Conservation (phyloP, 345 rosid genomes). For the Bruguiera gymnorhiza region DNA sequence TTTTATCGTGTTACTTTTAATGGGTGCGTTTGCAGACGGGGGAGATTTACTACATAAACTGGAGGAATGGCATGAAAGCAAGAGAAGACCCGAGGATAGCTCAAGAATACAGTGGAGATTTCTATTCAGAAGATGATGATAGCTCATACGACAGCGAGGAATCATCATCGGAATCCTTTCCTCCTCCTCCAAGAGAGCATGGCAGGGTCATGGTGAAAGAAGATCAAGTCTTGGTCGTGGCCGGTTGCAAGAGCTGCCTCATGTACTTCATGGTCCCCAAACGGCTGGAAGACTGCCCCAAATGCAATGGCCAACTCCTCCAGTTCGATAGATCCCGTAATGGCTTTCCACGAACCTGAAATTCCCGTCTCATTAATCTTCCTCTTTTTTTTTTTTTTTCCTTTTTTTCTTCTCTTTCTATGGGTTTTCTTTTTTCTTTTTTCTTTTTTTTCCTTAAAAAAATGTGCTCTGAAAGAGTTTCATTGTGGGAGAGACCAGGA, state of each 20-base stretch:
- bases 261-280: constrained; percentile 95
- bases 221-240: constrained; percentile 70
- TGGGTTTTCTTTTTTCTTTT: neutral
- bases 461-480: constrained; percentile 26
- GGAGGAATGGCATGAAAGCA: constrained; percentile 68
- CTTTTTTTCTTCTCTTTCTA: neutral
- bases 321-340: constrained; percentile 65
- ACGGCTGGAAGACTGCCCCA: constrained; percentile 73
- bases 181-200: constrained; percentile 37
- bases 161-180: constrained; percentile 67
- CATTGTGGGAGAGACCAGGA: constrained; percentile 31
- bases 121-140: constrained; percentile 47
- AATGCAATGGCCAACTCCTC: constrained; percentile 72
- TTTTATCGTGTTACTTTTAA: neutral
- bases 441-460: constrained; percentile 1
- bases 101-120: constrained; percentile 36
- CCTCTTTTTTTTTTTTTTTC: neutral
- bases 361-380: neutral
- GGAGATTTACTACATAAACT: constrained; percentile 78
- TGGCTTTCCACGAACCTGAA: constrained; percentile 36
- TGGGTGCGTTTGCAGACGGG: constrained; percentile 51
- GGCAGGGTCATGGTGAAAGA: constrained; percentile 25
- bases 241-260: constrained; percentile 89
- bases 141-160: constrained; percentile 68
- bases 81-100: constrained; percentile 58